A percentile compares a stretch with the other conserved stretches of the same genome.
phyloP scores from a whole-genome alignment of 2,329 filamentous ascomycete genomes.

The Alternaria incomplexa region DNA sequence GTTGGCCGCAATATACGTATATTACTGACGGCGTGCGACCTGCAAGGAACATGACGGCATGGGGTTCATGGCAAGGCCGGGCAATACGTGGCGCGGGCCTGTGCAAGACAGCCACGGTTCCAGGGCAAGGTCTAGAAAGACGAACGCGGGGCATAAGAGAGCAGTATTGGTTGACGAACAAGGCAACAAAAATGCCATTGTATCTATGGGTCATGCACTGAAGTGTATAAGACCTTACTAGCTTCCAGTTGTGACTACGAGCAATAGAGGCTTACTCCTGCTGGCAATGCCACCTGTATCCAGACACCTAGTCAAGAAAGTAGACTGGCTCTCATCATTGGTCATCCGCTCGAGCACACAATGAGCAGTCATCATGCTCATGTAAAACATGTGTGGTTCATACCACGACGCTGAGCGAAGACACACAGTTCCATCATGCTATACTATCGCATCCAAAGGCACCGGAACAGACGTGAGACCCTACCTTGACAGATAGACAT shows the following conservation, averaged over 20 bases:
- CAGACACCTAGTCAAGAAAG: slow-evolving; percentile 9
- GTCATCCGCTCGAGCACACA: slow-evolving; percentile 3
- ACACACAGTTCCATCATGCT: neutral
- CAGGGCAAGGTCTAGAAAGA: neutral
- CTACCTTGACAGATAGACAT: slow-evolving; percentile 24
- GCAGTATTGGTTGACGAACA: neutral
- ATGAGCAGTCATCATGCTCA: neutral
- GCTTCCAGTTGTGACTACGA: neutral
- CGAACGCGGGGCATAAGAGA: neutral
- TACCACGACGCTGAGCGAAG: slow-evolving; percentile 4
- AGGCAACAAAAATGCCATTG: slow-evolving; percentile 5
- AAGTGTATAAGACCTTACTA: neutral
- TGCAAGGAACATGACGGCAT: slow-evolving; percentile 18
- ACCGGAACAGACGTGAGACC: slow-evolving; percentile 10
- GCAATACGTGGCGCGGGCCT: slow-evolving; percentile 23
- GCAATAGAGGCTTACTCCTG: neutral
- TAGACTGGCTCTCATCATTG: neutral
- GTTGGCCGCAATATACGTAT: slow-evolving; percentile 27
- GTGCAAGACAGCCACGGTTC: slow-evolving; percentile 1
- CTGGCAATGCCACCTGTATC: neutral
- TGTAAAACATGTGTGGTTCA: neutral
- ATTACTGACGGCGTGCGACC: slow-evolving; percentile 28
- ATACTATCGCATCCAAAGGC: slow-evolving; percentile 2
- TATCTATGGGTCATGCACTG: slow-evolving; percentile 6
- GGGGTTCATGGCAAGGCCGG: slow-evolving; percentile 12